phyloP scores from a whole-genome alignment of 108 stramenopile genomes.

The Conticribra weissflogii region DNA sequence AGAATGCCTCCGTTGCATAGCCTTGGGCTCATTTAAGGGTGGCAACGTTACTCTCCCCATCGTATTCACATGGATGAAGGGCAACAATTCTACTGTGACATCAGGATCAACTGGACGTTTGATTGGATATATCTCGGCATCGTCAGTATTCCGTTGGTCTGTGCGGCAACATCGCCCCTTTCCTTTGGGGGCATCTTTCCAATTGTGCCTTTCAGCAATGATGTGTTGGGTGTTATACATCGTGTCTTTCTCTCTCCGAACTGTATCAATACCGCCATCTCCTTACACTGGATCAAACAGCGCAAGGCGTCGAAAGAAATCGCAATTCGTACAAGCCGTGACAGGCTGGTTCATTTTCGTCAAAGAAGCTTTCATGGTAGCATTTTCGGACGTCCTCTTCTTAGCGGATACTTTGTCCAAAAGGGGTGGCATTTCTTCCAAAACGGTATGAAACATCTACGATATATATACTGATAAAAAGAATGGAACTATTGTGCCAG shows the following conservation, averaged over 20 bases:
- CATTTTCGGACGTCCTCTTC: neutral
- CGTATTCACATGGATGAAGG: constrained; percentile 14
- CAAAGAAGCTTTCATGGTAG: constrained; percentile 4
- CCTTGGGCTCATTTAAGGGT: constrained; percentile 4
- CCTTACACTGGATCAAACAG: neutral
- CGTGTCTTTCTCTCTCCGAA: constrained; percentile 17
- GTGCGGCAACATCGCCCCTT: neutral
- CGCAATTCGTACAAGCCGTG: constrained; percentile 8
- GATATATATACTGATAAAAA: too few relatives aligned
- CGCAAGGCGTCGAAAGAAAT: constrained; percentile 9
- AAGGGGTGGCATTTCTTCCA: neutral
- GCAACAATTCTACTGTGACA: constrained; percentile 1
- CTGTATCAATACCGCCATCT: neutral
- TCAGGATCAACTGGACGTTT: constrained; percentile 7
- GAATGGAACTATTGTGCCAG: neutral
- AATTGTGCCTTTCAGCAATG: constrained; percentile 9
- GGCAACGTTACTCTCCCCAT: constrained; percentile 8
- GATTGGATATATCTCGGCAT: constrained; percentile 13
- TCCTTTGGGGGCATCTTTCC: constrained; percentile 8
- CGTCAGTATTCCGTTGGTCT: constrained; percentile 17
- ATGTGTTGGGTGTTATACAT: constrained; percentile 17
- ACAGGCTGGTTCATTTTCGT: neutral
- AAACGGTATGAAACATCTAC: neutral
- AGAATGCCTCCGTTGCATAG: constrained; percentile 10
- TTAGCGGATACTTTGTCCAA: neutral